These are phyloP conservation scores for Tylopilus subfusipes DNA, from an alignment of 768 basidiomycete genomes.

Conservation along the genomic window DNA sequence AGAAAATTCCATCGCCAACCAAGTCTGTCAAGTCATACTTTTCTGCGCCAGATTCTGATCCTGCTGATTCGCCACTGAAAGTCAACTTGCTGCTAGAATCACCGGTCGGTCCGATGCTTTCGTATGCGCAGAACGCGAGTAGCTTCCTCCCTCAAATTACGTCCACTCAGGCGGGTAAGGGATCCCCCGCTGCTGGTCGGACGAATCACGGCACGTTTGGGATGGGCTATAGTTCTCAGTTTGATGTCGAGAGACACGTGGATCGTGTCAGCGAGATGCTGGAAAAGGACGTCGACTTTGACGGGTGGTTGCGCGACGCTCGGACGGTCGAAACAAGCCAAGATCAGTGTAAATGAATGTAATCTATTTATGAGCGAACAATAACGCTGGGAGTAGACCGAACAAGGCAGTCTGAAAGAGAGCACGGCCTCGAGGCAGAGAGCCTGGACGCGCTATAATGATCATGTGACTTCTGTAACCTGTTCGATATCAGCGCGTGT, in stretches of 20 bases:
- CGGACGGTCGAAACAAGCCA: conserved; percentile 30
- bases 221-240: conserved; percentile 54
- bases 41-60: conserved; percentile 37
- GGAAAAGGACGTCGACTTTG: conserved; percentile 57
- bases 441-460: conserved; percentile 20
- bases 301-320: conserved; percentile 47
- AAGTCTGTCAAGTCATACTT: conserved; percentile 36
- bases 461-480: conserved; percentile 28
- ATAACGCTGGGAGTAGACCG: conserved; percentile 8
- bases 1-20: conserved; percentile 28
- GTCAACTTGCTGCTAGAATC: conserved; percentile 32
- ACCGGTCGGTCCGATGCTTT: conserved; percentile 32
- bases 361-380: conserved; percentile 19
- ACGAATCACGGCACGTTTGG: conserved; percentile 31
- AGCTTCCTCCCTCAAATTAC: conserved; percentile 36
- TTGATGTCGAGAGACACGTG: conserved; percentile 53
- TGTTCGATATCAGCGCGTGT: conserved; percentile 38
- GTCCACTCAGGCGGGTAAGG: conserved; percentile 35
- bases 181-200: conserved; percentile 9
- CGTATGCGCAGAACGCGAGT: conserved; percentile 34
- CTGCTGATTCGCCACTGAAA: conserved; percentile 21
- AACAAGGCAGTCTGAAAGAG: conserved; percentile 29
- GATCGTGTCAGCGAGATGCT: conserved; percentile 52
- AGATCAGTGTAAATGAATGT: conserved; percentile 12
- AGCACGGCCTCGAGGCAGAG: conserved; percentile 27